Percentiles rank a stretch among this genome's conserved stretches.
phyloP scores from a whole-genome alignment of 2,329 filamentous ascomycete genomes.

The Clonostachys rosea region DNA sequence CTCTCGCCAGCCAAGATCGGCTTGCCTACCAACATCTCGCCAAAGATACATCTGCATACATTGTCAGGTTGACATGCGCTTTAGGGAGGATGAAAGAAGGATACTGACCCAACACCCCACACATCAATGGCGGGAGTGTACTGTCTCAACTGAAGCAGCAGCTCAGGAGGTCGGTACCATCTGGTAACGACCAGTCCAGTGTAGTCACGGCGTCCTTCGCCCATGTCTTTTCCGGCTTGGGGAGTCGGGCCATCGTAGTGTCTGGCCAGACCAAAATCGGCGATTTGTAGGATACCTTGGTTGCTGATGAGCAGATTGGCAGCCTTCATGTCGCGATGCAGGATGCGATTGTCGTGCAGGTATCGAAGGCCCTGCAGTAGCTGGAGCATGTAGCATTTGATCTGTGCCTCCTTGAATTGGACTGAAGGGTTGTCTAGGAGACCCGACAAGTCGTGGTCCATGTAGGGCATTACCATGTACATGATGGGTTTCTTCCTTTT shows the following conservation, averaged over 20 bases:
- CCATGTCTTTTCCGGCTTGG: conserved; percentile 70
- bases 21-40: conserved; percentile 92
- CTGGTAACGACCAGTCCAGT: conserved; percentile 94
- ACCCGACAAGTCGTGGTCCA: conserved; percentile 98
- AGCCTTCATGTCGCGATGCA: conserved; percentile 98
- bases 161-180: conserved; percentile 94
- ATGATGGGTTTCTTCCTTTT: conserved; percentile 81
- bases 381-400: conserved; percentile 97
- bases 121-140: conserved; percentile 99
- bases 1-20: conserved; percentile 89
- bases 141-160: conserved; percentile 78
- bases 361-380: conserved; percentile 86
- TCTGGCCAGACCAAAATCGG: conserved; percentile 90
- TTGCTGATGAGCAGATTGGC: conserved; percentile 97
- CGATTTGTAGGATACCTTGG: conserved; percentile 87
- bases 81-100: not conserved
- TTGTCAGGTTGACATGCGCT: not conserved
- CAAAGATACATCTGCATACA: conserved; percentile 78
- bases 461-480: conserved; percentile 99
- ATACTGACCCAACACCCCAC: conserved; percentile 87
- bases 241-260: conserved; percentile 87
- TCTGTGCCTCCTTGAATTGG: conserved; percentile 80
- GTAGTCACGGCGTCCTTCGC: conserved; percentile 84
- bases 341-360: conserved; percentile 81
- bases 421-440: conserved; percentile 93